Conservation (phyloP, 2,329 filamentous ascomycete genomes). For the Fusarium sacchari region DNA sequence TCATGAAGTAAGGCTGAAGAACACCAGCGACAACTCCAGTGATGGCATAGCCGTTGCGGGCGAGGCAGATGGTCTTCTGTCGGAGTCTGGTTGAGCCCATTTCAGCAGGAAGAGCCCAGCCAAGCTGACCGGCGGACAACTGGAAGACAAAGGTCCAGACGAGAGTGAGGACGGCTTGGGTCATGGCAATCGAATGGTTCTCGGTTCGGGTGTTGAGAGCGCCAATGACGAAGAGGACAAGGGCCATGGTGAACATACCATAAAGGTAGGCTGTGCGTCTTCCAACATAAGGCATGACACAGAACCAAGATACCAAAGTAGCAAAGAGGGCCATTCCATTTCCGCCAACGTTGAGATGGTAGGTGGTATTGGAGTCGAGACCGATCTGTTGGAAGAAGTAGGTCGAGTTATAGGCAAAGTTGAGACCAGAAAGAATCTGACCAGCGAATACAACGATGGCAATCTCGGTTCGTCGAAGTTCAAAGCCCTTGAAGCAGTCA, state of each 20-base stretch:
- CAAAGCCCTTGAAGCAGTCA: slow-evolving; percentile 56
- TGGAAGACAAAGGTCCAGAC: slow-evolving; percentile 50
- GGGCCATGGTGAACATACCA: slow-evolving; percentile 55
- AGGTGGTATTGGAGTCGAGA: slow-evolving; percentile 43
- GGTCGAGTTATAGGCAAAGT: slow-evolving; percentile 54
- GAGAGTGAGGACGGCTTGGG: slow-evolving; percentile 49
- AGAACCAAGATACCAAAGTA: slow-evolving; percentile 56
- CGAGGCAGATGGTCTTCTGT: slow-evolving; percentile 48
- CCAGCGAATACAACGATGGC: slow-evolving; percentile 49
- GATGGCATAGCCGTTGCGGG: slow-evolving; percentile 43
- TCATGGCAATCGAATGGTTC: slow-evolving; percentile 44
- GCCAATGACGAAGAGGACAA: slow-evolving; percentile 54
- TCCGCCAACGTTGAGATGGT: slow-evolving; percentile 52
- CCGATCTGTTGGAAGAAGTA: slow-evolving; percentile 55
- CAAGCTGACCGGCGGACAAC: slow-evolving; percentile 51
- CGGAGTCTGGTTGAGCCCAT: slow-evolving; percentile 46
- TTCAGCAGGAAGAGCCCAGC: slow-evolving; percentile 49
- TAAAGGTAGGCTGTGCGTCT: slow-evolving; percentile 56
- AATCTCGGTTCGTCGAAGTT: slow-evolving; percentile 53
- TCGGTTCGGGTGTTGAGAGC: slow-evolving; percentile 50
- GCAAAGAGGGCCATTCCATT: slow-evolving; percentile 55
- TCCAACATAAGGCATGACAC: slow-evolving; percentile 54
- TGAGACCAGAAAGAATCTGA: slow-evolving; percentile 50
- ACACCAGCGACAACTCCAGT: slow-evolving; percentile 38
- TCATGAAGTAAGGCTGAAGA: slow-evolving; percentile 51